Conservation (phyloP, 179 eudicot species). For the Kewa caespitosa region DNA sequence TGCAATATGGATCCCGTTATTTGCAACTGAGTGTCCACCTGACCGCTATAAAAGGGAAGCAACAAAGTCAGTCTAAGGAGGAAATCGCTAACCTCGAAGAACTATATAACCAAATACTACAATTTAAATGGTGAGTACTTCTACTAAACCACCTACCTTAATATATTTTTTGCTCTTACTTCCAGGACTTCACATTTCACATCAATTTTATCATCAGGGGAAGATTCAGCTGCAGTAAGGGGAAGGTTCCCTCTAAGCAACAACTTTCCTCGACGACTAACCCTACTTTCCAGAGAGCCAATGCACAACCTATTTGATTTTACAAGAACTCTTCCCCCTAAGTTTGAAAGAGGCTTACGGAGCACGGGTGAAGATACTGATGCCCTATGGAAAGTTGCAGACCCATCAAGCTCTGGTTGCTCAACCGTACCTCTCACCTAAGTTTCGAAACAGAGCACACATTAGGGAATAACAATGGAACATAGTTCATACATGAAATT, state of each 20-base stretch:
- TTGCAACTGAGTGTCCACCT: constrained; percentile 95
- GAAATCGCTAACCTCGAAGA: constrained; percentile 1
- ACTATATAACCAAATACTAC: constrained; percentile 6
- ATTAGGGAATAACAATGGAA: constrained; percentile 14
- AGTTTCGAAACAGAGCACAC: constrained; percentile 26
- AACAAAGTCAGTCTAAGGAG: constrained; percentile 18
- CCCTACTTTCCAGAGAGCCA: constrained; percentile 88
- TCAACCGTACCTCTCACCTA: constrained; percentile 99
- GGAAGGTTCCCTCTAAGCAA: constrained; percentile 88
- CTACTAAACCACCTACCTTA: constrained; percentile 65
- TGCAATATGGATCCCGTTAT: constrained; percentile 89
- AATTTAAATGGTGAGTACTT: too few species aligned
- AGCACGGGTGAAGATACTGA: constrained; percentile 96
- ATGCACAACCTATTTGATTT: constrained; percentile 86
- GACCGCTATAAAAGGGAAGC: constrained; percentile 65
- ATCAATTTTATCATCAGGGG: constrained; percentile 88
- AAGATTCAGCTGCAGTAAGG: constrained; percentile 70
- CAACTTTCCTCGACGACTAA: constrained; percentile 90
- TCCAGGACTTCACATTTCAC: constrained; percentile 92
- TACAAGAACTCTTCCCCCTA: constrained; percentile 88
- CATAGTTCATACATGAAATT: not conserved
- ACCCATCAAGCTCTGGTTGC: constrained; percentile 94
- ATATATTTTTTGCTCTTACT: constrained; percentile 84
- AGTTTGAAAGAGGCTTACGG: constrained; percentile 81
- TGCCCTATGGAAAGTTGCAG: constrained; percentile 95